phyloP scores from a whole-genome alignment of 169 alveolate genomes.

The Cryptosporidium ubiquitum region DNA sequence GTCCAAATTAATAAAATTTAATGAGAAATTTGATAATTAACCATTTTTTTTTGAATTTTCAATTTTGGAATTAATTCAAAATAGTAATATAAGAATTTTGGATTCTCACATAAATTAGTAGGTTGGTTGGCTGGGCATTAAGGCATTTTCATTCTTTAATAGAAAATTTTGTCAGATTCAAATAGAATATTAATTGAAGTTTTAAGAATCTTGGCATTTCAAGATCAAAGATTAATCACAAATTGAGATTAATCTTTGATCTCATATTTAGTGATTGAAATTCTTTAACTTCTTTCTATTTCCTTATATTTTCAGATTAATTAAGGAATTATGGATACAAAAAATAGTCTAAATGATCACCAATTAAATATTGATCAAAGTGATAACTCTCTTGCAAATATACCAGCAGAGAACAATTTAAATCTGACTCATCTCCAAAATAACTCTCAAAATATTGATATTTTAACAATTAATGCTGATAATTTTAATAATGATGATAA shows the following conservation, averaged over 20 bases:
- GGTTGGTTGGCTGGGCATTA: background rate
- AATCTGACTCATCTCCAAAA: background rate
- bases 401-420: background rate
- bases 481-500: background rate
- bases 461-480: constrained; percentile 10
- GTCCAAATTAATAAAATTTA: background rate
- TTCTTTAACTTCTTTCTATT: background rate
- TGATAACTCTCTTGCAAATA: background rate
- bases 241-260: background rate
- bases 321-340: background rate
- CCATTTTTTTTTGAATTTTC: background rate
- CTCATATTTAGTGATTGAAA: background rate
- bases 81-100: background rate
- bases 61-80: background rate
- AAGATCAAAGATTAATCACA: background rate
- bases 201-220: background rate
- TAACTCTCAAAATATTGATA: constrained; percentile 15
- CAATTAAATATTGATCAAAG: background rate
- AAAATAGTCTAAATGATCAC: background rate
- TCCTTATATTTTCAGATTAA: background rate
- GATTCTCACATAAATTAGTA: background rate
- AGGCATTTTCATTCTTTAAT: background rate
- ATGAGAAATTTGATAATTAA: background rate
- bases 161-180: background rate
- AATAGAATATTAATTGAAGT: background rate